A percentile compares a stretch with the other conserved stretches of the same genome.
These are phyloP conservation scores for Yarrowia yakushimensis DNA, from an alignment of 805 yeast genomes.

Conservation along the genomic window DNA sequence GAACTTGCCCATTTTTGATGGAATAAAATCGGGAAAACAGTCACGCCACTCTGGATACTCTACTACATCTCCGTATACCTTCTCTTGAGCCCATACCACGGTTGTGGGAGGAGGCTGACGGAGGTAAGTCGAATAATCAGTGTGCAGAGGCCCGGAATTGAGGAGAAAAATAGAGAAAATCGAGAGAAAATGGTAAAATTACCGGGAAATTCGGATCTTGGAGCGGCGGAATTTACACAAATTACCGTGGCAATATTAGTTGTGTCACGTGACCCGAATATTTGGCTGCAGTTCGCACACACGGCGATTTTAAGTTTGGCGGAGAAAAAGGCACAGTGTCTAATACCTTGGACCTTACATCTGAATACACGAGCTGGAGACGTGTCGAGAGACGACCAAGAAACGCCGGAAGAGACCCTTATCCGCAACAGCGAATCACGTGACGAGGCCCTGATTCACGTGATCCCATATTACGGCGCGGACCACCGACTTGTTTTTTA, in stretches of 20 bases:
- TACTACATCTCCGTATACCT: neutral
- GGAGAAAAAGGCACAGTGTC: neutral
- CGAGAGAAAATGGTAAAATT: too few relatives aligned
- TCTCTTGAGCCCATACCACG: neutral
- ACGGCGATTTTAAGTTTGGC: neutral
- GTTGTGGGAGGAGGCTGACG: neutral
- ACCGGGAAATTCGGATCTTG: too few relatives aligned
- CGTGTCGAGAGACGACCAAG: neutral
- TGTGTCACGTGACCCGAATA: too few relatives aligned
- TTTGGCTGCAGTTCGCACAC: too few relatives aligned
- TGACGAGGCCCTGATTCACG: neutral
- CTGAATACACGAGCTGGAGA: neutral
- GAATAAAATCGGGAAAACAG: neutral
- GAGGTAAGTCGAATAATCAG: neutral
- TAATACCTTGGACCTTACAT: neutral
- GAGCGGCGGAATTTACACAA: too few relatives aligned
- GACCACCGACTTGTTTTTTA: too few relatives aligned
- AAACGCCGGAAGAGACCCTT: too few relatives aligned
- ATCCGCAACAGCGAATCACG: too few relatives aligned
- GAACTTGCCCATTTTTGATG: too few relatives aligned
- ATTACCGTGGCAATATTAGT: too few relatives aligned
- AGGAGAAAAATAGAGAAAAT: too few relatives aligned
- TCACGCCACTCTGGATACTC: neutral
- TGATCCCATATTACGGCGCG: too few relatives aligned
- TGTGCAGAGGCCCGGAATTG: neutral